Percentiles rank a stretch among this genome's conserved stretches.
Conservation (phyloP, 306 rosid species). For the Cicer arietinum region DNA sequence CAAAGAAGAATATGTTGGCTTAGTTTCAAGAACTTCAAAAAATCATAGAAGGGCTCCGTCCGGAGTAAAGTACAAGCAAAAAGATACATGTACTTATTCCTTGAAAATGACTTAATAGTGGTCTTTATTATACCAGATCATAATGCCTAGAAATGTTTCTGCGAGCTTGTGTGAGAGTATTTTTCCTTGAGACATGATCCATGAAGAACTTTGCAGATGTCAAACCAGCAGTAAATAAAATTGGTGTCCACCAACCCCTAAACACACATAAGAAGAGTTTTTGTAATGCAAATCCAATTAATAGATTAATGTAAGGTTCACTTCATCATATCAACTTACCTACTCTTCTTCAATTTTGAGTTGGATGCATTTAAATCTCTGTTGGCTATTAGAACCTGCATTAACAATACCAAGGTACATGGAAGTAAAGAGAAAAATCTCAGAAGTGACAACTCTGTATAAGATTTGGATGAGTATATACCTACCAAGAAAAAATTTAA, state of each 20-base stretch:
- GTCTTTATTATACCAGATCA: constrained; percentile 67
- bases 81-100: constrained; percentile 2
- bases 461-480: not conserved
- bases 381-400: constrained; percentile 84
- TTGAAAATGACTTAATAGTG: constrained; percentile 14
- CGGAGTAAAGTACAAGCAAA: too few species aligned
- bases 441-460: constrained; percentile 14
- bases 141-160: constrained; percentile 91
- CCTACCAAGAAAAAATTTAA: constrained; percentile 68
- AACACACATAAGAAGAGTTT: constrained; percentile 28
- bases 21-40: not conserved
- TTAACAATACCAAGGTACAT: constrained; percentile 22
- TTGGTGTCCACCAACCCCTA: constrained; percentile 98
- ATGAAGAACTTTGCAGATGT: constrained; percentile 78
- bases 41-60: not conserved
- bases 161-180: constrained; percentile 88
- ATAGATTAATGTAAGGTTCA: not conserved
- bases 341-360: constrained; percentile 57
- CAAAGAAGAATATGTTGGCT: constrained; percentile 27
- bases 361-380: constrained; percentile 65
- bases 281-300: constrained; percentile 8
- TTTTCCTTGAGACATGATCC: constrained; percentile 75
- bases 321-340: constrained; percentile 49
- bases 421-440: constrained; percentile 1
- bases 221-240: constrained; percentile 72